Evolutionary conservation across 768 basidiomycete species (phyloP), one percentile per base, ranked within the genome.

Genomic region (Leccinum ochraceum): DNA sequence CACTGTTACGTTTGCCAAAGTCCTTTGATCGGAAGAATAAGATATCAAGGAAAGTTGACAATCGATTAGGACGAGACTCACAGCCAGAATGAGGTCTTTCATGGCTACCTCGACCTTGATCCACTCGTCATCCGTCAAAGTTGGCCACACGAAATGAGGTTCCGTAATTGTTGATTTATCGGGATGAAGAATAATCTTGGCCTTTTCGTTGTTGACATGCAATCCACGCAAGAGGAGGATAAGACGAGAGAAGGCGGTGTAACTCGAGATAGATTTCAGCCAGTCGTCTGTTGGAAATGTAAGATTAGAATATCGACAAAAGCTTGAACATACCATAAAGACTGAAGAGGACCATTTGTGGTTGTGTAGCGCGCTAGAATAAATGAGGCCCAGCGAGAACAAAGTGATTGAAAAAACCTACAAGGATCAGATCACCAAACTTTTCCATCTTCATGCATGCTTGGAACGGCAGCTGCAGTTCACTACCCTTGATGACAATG

Each of bases 361-460:
- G 96, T 80, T 99, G 96, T 14, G 92, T 98, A 30, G 96, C 95
- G 60, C 95, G 91, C 87, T 90, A 63, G 14, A 61, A 57, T 54
- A 62, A 58, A 58, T 44, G 14, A 59, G 54, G 6, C 16, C 24
- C 10, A 54, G 6, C 1, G 0, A 22, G 34, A 20, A 7, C 24
- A 3, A 20, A 16, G 16, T 9, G 8, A 56, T 24, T 14, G 42
- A 44, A 28, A 36, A 17, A 34, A 67, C 81, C 55, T 71, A 88
- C 89, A 73, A 98, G 74, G 65, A 98, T 98, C 63, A 99, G 80
- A 74, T 99, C 97, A 79, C 97, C 97, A 67, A 99, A 98, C 77
- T 98, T 98, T 84, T 99, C 97, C 90, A 98, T 95, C 82, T 98
- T 98, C 93, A 99, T 95, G 68, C 95, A 96, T 16, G 97, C 96